Percentiles rank a stretch among this genome's conserved stretches.
phyloP scores from a whole-genome alignment of 768 basidiomycete species.

The Xerocomus spinulosus region DNA sequence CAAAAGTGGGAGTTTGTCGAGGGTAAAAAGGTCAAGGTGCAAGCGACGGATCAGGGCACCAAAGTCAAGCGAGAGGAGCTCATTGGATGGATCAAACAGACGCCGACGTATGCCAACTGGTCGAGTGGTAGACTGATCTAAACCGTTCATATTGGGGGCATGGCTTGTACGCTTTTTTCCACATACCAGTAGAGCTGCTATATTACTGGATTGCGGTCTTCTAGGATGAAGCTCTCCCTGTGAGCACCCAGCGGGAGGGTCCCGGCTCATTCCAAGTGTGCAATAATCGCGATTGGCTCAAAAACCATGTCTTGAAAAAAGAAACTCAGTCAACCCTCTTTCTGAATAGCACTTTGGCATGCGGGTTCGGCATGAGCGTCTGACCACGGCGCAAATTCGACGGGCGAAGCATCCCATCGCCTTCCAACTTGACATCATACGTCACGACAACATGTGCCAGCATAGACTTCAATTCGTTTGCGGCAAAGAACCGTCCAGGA shows the following conservation, averaged over 20 bases:
- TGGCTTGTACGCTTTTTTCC: not conserved
- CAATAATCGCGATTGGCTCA: too few relatives aligned
- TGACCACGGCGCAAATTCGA: not conserved
- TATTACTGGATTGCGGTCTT: too few relatives aligned
- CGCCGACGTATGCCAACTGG: conserved; percentile 27
- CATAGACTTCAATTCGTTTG: not conserved
- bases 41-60: conserved; percentile 58
- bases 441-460: not conserved
- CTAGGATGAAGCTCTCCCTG: too few relatives aligned
- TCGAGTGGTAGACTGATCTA: conserved; percentile 30
- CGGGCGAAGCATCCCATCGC: not conserved
- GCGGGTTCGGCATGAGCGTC: not conserved
- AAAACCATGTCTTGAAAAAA: too few relatives aligned
- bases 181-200: conserved; percentile 7
- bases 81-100: conserved; percentile 56
- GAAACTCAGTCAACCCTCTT: too few relatives aligned
- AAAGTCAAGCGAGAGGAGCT: conserved; percentile 60
- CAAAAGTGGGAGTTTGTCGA: conserved; percentile 77
- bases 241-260: too few relatives aligned
- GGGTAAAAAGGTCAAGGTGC: conserved; percentile 63
- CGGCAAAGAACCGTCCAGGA: not conserved
- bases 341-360: not conserved
- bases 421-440: not conserved
- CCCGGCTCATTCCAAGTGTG: too few relatives aligned
- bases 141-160: not conserved